Base-by-base conservation (phyloP, 2,329 filamentous ascomycete species). In the Beauveria medogensis region DNA sequence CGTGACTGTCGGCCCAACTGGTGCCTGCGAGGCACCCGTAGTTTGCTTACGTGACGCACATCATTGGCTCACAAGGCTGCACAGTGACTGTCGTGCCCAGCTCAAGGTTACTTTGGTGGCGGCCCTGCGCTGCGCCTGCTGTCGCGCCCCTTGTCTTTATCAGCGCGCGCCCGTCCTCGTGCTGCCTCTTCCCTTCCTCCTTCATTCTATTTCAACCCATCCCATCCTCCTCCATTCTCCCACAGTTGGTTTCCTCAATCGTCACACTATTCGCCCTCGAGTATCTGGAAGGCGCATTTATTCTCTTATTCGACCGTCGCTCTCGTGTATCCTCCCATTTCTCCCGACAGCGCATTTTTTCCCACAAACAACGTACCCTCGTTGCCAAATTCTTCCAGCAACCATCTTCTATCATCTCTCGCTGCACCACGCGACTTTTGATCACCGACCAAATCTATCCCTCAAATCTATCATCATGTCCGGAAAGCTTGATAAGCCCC, bases 401-500 rank as follows among this genome's bases (percentile, higher is more conserved):
- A 51, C 44, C 26, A n/a, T 53, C 55, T 37, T 48, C 55, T 48
- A 55, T 30, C 44, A 50, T 60, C 44, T 63, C 46, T 66, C 56
- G 66, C 55, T 68, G 90, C 70, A 80, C 82, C 40, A 78, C 22
- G 20, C 44, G 20, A 14, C 37, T 26, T 10, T 46, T 41, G 10
- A 40, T 10, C 34, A 41, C 47, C 37, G 37, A 52, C 48, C 56
- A 18, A 30, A 24, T 10, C 12, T 43, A 6, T 52, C 24, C 20
- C 6, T 43, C 26, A 16, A 64, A 62, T 22, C 63, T 65, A 64
- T 71, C 76, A 88, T 69, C 68, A 96, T 96, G 92, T 91, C 91
- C 81, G 88, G 86, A 80, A 97, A 97, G 81, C 89, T 99, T 73
- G 92, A 97, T 77, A 88, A 95, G 81, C 92, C 92, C 80, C 90